Percentiles rank a stretch among this genome's conserved stretches.
These are phyloP conservation scores for Cubamyces sp. DNA, from an alignment of 768 basidiomycete genomes.

Conservation along the genomic window DNA sequence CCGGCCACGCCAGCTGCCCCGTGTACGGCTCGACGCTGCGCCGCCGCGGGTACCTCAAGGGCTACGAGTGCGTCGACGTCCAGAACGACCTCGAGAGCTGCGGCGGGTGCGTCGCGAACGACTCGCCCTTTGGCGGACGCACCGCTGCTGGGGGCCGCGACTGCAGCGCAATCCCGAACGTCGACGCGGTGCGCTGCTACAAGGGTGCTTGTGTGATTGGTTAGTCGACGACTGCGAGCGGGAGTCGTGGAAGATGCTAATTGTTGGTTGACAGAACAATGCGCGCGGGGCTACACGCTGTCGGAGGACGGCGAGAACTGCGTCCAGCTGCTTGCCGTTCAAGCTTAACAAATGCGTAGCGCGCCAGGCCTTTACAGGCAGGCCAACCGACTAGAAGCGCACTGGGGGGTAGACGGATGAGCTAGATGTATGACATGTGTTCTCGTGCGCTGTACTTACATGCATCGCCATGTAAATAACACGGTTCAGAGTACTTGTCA, in stretches of 20 bases:
- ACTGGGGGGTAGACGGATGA: too few relatives aligned
- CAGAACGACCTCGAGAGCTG: slow-evolving; percentile 29
- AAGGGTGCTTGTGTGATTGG: slow-evolving; percentile 43
- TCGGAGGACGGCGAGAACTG: slow-evolving; percentile 1
- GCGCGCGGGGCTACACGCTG: neutral
- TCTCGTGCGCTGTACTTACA: too few relatives aligned
- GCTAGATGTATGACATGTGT: too few relatives aligned
- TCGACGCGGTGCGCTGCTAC: slow-evolving; percentile 41
- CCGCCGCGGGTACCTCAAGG: slow-evolving; percentile 14
- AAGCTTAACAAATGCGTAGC: neutral
- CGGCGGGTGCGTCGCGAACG: slow-evolving; percentile 28
- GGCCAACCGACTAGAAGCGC: too few relatives aligned
- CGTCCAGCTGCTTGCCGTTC: neutral
- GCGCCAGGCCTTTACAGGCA: too few relatives aligned
- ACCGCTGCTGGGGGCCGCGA: slow-evolving; percentile 42
- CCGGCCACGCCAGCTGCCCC: slow-evolving; percentile 24
- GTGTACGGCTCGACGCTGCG: slow-evolving; percentile 14
- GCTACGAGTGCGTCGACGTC: slow-evolving; percentile 28
- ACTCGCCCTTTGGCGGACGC: slow-evolving; percentile 28
- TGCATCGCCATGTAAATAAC: too few relatives aligned
- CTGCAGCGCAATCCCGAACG: slow-evolving; percentile 47
- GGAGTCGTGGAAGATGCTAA: neutral
- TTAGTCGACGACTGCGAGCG: slow-evolving; percentile 23
- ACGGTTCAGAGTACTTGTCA: too few relatives aligned
- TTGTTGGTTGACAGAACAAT: neutral